Percentiles rank a stretch among this genome's conserved stretches.
Evolutionary conservation across 202 grass and related monocot species (phyloP).

Genomic region (Hordeum pubiflorum): DNA sequence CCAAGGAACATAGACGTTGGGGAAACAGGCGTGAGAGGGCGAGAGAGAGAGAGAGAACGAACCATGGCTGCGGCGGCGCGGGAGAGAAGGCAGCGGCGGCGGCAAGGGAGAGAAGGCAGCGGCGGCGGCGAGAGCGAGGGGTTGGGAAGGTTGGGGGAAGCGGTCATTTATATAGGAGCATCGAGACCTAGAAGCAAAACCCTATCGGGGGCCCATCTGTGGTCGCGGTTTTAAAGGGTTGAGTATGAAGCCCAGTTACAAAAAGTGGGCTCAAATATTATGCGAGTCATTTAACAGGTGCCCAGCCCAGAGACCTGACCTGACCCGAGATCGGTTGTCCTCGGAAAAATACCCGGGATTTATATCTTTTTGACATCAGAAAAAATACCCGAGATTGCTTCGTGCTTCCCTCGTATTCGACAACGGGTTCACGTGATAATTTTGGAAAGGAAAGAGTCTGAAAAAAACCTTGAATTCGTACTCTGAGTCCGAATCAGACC

Average conservation of each 20-base stretch:
- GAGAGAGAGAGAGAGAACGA: not conserved
- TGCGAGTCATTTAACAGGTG: not conserved
- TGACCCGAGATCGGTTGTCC: not conserved
- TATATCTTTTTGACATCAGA: too few species aligned
- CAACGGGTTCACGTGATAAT: too few species aligned
- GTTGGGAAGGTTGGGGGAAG: not conserved
- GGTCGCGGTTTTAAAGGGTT: not conserved
- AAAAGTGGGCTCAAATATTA: not conserved
- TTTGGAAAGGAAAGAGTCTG: too few species aligned
- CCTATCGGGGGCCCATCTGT: constrained; percentile 9
- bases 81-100: not conserved
- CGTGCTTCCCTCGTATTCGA: too few species aligned
- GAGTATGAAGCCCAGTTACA: not conserved
- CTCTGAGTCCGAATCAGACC: too few species aligned
- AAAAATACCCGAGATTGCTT: too few species aligned
- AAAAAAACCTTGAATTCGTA: too few species aligned
- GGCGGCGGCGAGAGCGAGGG: not conserved
- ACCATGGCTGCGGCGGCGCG: constrained; percentile 30
- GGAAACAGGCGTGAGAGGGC: too few species aligned
- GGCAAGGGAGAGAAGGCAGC: not conserved
- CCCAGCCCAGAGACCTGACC: not conserved
- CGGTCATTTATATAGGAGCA: not conserved
- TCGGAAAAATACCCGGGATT: too few species aligned
- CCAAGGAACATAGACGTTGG: not conserved
- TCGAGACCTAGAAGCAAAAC: constrained; percentile 12